Percentiles rank a stretch among this genome's conserved stretches.
Conservation (phyloP, 495 filamentous ascomycete genomes). For the Lasiosphaeriaceae sp. region DNA sequence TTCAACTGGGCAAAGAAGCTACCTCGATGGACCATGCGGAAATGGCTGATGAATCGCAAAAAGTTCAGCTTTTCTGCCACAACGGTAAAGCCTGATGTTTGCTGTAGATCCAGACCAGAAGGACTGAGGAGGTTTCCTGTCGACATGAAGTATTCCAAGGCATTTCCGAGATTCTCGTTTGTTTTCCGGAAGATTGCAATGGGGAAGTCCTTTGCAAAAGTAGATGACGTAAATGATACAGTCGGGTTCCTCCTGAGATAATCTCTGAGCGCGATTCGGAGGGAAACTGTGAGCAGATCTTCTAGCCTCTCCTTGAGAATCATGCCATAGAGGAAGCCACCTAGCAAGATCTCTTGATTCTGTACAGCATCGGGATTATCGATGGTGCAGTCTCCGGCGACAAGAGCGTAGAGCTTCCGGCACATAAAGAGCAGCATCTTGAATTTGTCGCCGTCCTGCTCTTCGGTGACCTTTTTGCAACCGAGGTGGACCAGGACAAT, state of each 20-base stretch:
- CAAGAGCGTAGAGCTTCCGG: constrained; percentile 87
- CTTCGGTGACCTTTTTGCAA: constrained; percentile 71
- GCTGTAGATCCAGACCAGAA: constrained; percentile 89
- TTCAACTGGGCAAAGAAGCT: constrained; percentile 98
- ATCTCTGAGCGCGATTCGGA: constrained; percentile 60
- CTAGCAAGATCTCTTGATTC: constrained; percentile 88
- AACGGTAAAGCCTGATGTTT: constrained; percentile 89
- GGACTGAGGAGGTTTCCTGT: constrained; percentile 91
- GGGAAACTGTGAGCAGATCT: constrained; percentile 68
- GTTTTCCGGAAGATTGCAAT: constrained; percentile 69
- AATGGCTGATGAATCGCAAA: constrained; percentile 96
- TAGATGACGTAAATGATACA: constrained; percentile 61
- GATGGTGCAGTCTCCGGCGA: constrained; percentile 82
- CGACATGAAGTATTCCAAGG: constrained; percentile 90
- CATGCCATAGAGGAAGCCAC: constrained; percentile 90
- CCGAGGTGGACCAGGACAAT: constrained; percentile 89
- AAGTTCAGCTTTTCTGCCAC: constrained; percentile 99
- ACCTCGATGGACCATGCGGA: constrained; percentile 98
- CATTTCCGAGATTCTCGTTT: constrained; percentile 82
- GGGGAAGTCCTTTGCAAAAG: constrained; percentile 75
- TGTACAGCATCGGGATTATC: constrained; percentile 97
- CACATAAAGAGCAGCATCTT: constrained; percentile 94
- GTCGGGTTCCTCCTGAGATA: constrained; percentile 64
- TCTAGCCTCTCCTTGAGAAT: constrained; percentile 92
- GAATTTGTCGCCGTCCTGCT: constrained; percentile 87